phyloP scores from a whole-genome alignment of 1,284 basidiomycete species.

The Chalciporus sp. region DNA sequence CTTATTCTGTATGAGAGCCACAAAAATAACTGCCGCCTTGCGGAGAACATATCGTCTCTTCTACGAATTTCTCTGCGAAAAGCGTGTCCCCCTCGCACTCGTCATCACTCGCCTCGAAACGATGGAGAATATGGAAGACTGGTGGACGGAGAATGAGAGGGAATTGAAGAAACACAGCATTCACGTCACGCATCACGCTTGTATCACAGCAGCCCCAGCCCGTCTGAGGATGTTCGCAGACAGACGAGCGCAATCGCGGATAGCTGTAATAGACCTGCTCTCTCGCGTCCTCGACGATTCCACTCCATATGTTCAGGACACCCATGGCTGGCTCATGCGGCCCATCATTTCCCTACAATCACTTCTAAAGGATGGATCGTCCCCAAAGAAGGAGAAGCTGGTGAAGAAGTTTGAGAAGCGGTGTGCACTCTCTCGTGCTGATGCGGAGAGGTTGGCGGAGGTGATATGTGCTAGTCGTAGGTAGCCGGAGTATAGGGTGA shows the following conservation, averaged over 20 bases:
- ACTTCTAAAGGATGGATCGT: too few species aligned
- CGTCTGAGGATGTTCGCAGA: slow-evolving; percentile 7
- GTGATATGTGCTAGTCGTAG: too few species aligned
- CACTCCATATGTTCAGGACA: too few species aligned
- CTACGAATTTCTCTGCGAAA: not conserved
- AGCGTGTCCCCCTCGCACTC: slow-evolving; percentile 1
- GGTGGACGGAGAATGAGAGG: not conserved
- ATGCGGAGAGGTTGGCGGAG: too few species aligned
- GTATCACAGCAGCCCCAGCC: not conserved
- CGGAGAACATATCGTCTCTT: slow-evolving; percentile 2
- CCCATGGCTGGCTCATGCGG: too few species aligned
- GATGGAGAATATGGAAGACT: not conserved
- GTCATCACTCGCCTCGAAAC: slow-evolving; percentile 2
- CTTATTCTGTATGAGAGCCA: slow-evolving; percentile 1
- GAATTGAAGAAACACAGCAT: not conserved
- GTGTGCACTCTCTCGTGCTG: too few species aligned
- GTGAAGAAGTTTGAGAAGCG: too few species aligned
- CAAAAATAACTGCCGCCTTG: slow-evolving; percentile 1
- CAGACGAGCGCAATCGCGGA: slow-evolving; percentile 5
- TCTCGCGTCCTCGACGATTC: too few species aligned
- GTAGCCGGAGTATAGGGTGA: too few species aligned
- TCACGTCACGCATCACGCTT: not conserved
- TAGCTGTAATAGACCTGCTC: too few species aligned
- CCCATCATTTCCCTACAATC: too few species aligned
- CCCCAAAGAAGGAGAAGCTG: too few species aligned